phyloP scores from a whole-genome alignment of 2,329 filamentous ascomycete genomes.

The Fusarium mundagurra region DNA sequence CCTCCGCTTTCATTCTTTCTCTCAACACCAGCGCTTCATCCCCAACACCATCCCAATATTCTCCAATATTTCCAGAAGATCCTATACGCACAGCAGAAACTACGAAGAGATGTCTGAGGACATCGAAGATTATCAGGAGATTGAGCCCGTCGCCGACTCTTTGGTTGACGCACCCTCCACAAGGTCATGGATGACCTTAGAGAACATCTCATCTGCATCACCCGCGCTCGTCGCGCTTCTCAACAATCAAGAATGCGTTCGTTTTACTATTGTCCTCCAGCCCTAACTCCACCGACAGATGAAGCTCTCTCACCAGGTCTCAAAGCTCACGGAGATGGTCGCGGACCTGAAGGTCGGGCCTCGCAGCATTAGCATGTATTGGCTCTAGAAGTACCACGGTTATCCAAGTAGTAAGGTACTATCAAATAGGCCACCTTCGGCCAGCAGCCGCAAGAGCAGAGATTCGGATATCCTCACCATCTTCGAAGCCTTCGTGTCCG shows the following conservation, averaged over 20 bases:
- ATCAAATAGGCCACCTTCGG: neutral
- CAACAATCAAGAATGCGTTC: neutral
- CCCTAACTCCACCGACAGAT: neutral
- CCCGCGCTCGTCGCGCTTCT: neutral
- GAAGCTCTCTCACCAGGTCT: neutral
- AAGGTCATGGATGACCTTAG: neutral
- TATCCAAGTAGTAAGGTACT: too few species aligned
- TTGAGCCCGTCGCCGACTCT: too few species aligned
- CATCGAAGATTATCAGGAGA: neutral
- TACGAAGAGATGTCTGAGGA: neutral
- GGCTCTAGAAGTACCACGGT: too few species aligned
- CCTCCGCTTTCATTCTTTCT: accelerated
- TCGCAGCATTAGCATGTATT: too few species aligned
- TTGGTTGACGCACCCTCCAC: neutral
- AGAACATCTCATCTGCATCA: accelerated
- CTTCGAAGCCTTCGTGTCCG: neutral
- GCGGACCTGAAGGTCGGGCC: accelerated
- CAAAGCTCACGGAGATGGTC: neutral
- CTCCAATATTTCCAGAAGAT: too few species aligned
- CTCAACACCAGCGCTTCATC: neutral
- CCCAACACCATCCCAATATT: neutral
- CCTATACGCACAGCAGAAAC: too few species aligned
- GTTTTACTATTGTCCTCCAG: neutral
- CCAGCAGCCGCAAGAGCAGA: neutral
- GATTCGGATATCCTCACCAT: neutral